These are phyloP conservation scores for Rhamnella rubrinervis DNA, from an alignment of 331 rosid species.

Conservation along the genomic window DNA sequence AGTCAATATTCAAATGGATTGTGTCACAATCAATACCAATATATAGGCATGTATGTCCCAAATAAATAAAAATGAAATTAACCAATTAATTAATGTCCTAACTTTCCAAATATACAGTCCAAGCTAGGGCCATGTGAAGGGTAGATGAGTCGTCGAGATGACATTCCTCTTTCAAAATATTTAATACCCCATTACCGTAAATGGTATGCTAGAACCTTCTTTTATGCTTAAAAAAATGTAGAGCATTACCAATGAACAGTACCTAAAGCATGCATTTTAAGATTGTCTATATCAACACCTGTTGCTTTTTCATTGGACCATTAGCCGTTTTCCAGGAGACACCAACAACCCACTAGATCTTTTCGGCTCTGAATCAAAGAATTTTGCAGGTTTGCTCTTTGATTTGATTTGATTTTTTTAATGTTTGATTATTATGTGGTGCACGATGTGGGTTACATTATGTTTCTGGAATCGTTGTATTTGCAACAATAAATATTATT, in stretches of 20 bases:
- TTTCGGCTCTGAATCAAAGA: conserved; percentile 13
- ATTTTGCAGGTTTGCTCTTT: not conserved
- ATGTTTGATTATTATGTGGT: not conserved
- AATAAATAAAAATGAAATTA: conserved; percentile 16
- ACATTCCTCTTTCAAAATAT: conserved; percentile 13
- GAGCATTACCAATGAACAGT: conserved; percentile 25
- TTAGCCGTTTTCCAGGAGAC: conserved; percentile 42
- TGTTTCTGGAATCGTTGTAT: not conserved
- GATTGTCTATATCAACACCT: conserved; percentile 31
- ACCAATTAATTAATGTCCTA: conserved; percentile 36
- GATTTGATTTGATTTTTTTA: no score
- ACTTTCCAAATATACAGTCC: conserved; percentile 30
- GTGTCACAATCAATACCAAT: conserved; percentile 44
- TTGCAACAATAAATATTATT: not conserved
- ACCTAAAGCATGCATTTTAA: conserved; percentile 21
- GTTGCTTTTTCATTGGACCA: conserved; percentile 33
- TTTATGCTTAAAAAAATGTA: not conserved
- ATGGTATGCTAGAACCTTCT: conserved; percentile 39
- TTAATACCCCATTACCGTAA: conserved; percentile 42
- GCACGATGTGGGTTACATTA: not conserved
- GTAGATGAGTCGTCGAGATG: conserved; percentile 33
- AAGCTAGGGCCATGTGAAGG: conserved; percentile 37
- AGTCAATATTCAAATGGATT: not conserved
- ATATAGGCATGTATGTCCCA: conserved; percentile 29
- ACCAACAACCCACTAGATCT: conserved; percentile 41